A percentile compares a stretch with the other conserved stretches of the same genome.
phyloP scores from a whole-genome alignment of 495 filamentous ascomycete genomes.

The Aspergillus heteromorphus region DNA sequence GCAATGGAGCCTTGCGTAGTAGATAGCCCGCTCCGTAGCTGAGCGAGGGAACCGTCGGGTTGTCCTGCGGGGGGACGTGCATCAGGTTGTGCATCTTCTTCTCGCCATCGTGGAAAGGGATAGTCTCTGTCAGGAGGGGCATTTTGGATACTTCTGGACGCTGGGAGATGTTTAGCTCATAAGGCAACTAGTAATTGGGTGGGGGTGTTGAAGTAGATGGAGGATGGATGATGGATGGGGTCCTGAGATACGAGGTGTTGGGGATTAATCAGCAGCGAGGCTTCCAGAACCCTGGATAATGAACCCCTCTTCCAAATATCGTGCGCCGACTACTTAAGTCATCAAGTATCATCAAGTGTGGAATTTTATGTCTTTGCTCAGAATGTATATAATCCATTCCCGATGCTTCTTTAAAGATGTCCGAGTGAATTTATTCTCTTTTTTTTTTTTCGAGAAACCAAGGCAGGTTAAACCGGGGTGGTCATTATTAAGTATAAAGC shows the following conservation, averaged over 20 bases:
- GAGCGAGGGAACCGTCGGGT: conserved; percentile 57
- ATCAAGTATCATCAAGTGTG: too few relatives aligned
- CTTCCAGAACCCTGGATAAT: background rate
- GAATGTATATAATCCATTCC: too few relatives aligned
- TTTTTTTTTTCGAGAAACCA: too few relatives aligned
- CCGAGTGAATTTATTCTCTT: too few relatives aligned
- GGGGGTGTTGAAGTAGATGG: too few relatives aligned
- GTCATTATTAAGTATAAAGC: too few relatives aligned
- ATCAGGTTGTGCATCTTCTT: conserved; percentile 42
- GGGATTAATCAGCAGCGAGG: background rate
- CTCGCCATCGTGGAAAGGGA: conserved; percentile 52
- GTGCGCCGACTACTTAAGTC: too few relatives aligned
- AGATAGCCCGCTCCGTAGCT: conserved; percentile 48
- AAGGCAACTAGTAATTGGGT: background rate
- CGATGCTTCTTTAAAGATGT: too few relatives aligned
- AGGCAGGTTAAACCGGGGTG: too few relatives aligned
- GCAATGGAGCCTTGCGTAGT: conserved; percentile 52
- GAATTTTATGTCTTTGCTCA: too few relatives aligned
- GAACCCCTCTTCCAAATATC: too few relatives aligned
- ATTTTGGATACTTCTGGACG: conserved; percentile 26
- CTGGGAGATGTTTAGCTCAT: background rate
- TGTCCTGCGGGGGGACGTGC: conserved; percentile 41
- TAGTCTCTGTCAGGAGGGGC: conserved; percentile 29
- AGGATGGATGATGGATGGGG: background rate
- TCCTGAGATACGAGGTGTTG: background rate